These are phyloP conservation scores for Chenopodium suecicum DNA, from an alignment of 148 eudicot species.

Conservation along the genomic window DNA sequence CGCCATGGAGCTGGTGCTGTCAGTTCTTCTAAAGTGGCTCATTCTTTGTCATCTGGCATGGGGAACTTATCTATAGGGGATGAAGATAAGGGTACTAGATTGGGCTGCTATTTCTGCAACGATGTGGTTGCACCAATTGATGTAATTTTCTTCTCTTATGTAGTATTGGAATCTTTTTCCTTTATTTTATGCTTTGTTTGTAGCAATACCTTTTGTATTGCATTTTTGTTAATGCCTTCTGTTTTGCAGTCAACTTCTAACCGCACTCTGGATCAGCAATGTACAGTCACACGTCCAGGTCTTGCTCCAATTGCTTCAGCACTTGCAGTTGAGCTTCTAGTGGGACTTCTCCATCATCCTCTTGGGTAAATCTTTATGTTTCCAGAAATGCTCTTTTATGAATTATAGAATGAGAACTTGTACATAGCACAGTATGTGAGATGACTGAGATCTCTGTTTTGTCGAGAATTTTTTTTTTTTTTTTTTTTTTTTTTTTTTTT, in stretches of 20 bases:
- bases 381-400: not conserved
- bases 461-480: not conserved
- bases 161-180: not conserved
- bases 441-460: not conserved
- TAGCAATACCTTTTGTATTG: not conserved
- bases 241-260: slow-evolving; percentile 79
- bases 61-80: slow-evolving; percentile 41
- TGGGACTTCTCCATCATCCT: slow-evolving; percentile 87
- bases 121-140: slow-evolving; percentile 96
- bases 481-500: not conserved
- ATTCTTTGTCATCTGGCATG: slow-evolving; percentile 43
- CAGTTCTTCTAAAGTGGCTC: slow-evolving; percentile 24
- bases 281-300: slow-evolving; percentile 98
- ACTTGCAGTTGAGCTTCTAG: slow-evolving; percentile 92
- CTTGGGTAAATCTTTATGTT: slow-evolving; percentile 47
- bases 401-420: not conserved
- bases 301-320: slow-evolving; percentile 98
- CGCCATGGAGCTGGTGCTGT: slow-evolving; percentile 91
- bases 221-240: slow-evolving; percentile 8
- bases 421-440: not conserved
- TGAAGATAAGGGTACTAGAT: slow-evolving; percentile 43
- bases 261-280: slow-evolving; percentile 95
- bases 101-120: slow-evolving; percentile 96
- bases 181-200: not conserved
- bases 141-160: slow-evolving; percentile 40